A percentile compares a stretch with the other conserved stretches of the same genome.
Evolutionary conservation across 2,329 filamentous ascomycete genomes (phyloP).

Genomic region (Neoascochyta sp.): DNA sequence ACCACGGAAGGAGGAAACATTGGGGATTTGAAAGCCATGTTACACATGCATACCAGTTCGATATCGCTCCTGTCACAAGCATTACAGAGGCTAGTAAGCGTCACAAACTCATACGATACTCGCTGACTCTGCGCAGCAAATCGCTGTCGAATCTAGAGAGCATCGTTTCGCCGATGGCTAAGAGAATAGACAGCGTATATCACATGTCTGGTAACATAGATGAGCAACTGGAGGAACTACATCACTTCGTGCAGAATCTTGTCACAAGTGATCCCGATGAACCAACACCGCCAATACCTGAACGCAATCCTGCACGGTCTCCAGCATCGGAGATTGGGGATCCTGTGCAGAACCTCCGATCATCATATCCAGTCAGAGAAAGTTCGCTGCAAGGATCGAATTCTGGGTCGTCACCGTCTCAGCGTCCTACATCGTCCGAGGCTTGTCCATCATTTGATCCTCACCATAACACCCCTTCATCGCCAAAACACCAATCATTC

Average conservation of each 20-base stretch:
- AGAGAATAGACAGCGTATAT: conserved; percentile 32
- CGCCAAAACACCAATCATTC: conserved; percentile 4
- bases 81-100: conserved; percentile 38
- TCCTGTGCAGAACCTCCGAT: background rate
- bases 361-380: conserved; percentile 2
- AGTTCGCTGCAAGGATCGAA: background rate
- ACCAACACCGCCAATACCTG: conserved; percentile 11
- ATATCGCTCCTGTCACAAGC: conserved; percentile 42
- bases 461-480: conserved; percentile 3
- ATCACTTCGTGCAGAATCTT: conserved; percentile 27
- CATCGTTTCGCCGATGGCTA: conserved; percentile 29
- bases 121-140: conserved; percentile 25
- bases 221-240: conserved; percentile 30
- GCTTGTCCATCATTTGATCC: too few species aligned
- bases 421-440: background rate
- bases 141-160: conserved; percentile 32
- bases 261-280: conserved; percentile 10
- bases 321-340: conserved; percentile 8
- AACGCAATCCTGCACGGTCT: conserved; percentile 16
- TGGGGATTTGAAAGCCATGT: conserved; percentile 37
- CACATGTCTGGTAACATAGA: conserved; percentile 18
- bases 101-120: background rate
- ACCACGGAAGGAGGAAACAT: conserved; percentile 45
- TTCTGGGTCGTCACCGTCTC: background rate
- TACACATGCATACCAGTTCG: conserved; percentile 44